A percentile compares a stretch with the other conserved stretches of the same genome.
Conservation (phyloP, 2,329 filamentous ascomycete genomes). For the Fusarium odoratissimum region DNA sequence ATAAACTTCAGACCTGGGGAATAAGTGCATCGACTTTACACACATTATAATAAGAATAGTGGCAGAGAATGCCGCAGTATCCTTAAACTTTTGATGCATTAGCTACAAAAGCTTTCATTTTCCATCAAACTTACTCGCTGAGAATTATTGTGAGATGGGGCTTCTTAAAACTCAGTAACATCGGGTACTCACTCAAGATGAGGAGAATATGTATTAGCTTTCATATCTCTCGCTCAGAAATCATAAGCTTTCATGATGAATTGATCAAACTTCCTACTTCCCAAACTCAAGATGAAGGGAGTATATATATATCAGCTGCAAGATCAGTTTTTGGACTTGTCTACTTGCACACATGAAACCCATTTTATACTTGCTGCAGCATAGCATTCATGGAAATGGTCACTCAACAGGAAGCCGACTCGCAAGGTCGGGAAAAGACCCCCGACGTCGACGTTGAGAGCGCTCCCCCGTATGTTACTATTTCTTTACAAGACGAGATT, state of each 20-base stretch:
- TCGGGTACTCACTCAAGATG: rapidly evolving
- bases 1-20: neutral
- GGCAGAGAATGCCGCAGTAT: too few relatives aligned
- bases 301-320: neutral
- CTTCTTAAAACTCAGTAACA: neutral
- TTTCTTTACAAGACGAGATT: neutral
- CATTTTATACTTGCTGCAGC: neutral
- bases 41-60: neutral
- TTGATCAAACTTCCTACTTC: neutral
- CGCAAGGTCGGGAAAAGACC: neutral
- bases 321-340: too few relatives aligned
- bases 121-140: rapidly evolving
- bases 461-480: neutral
- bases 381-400: neutral
- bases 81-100: too few relatives aligned
- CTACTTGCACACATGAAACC: too few relatives aligned
- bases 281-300: neutral
- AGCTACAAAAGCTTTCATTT: neutral
- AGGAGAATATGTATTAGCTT: neutral
- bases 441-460: neutral
- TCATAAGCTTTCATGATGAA: too few relatives aligned
- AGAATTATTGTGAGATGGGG: neutral
- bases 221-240: rapidly evolving
- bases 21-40: neutral
- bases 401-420: neutral